Evolutionary conservation across 139 green algal genomes (phyloP).

Genomic region (Micractinium conductrix): DNA sequence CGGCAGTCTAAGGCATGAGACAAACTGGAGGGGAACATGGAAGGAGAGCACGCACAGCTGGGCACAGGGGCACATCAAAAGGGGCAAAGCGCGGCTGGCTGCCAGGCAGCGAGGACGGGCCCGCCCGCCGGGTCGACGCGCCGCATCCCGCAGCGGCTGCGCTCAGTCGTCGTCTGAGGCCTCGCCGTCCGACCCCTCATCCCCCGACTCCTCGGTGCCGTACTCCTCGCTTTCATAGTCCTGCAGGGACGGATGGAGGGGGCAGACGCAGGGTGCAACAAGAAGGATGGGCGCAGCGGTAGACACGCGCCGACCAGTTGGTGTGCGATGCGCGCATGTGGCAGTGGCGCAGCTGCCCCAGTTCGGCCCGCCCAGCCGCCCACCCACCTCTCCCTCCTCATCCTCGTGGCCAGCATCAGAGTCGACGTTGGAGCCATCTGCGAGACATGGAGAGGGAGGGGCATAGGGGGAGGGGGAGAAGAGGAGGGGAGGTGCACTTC

Average conservation of each 20-base stretch:
- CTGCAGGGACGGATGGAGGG: background rate
- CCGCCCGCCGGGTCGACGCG: no score
- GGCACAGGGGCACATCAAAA: no score
- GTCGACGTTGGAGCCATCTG: slow-evolving; percentile 1
- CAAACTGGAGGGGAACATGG: no score
- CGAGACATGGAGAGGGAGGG: background rate
- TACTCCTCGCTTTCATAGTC: slow-evolving; percentile 60
- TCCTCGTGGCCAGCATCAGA: slow-evolving; percentile 46
- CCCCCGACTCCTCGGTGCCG: slow-evolving; percentile 51
- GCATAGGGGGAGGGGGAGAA: background rate
- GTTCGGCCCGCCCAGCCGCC: background rate
- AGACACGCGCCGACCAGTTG: background rate
- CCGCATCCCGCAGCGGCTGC: no score
- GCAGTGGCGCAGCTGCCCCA: background rate
- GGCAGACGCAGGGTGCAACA: background rate
- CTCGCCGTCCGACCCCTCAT: slow-evolving; percentile 18
- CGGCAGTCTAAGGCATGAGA: no score
- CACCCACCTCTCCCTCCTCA: slow-evolving; percentile 34
- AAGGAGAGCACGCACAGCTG: no score
- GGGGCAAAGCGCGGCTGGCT: no score
- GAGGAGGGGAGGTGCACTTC: background rate
- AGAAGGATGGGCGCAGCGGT: background rate
- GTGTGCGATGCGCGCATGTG: background rate
- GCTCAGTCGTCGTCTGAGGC: slow-evolving; percentile 18
- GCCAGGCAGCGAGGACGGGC: no score